Evolutionary conservation across 2,329 filamentous ascomycete genomes (phyloP).

Genomic region (Hirsutella minnesotensis): DNA sequence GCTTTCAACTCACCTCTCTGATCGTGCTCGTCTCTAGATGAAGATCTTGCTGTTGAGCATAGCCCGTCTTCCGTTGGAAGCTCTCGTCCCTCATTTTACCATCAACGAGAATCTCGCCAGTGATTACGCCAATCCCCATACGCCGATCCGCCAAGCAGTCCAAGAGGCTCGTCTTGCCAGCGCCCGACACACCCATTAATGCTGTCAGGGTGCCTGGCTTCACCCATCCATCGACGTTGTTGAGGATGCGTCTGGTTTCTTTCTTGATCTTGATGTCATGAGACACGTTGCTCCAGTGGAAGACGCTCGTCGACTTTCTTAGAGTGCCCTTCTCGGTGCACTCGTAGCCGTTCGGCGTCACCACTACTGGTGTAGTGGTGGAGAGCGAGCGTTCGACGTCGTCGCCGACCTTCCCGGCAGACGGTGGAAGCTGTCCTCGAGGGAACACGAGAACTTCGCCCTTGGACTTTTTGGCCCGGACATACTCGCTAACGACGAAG

Average conservation of each 20-base stretch:
- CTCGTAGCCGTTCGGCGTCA: too few species aligned
- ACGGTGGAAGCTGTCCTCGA: constrained; percentile 18
- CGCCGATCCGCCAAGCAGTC: constrained; percentile 49
- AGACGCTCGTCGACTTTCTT: background rate
- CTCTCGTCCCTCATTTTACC: constrained; percentile 53
- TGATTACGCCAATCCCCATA: background rate
- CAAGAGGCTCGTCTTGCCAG: constrained; percentile 55
- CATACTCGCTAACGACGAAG: constrained; percentile 35
- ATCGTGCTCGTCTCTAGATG: constrained; percentile 32
- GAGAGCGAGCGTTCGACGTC: background rate
- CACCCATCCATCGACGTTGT: constrained; percentile 63
- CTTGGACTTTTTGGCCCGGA: constrained; percentile 40
- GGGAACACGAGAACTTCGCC: constrained; percentile 50
- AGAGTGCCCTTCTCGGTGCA: too few species aligned
- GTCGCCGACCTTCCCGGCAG: background rate
- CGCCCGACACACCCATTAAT: constrained; percentile 43
- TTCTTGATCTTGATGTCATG: constrained; percentile 41
- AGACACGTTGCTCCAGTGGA: background rate
- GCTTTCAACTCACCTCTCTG: constrained; percentile 20
- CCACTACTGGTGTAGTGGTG: background rate
- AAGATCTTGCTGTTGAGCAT: constrained; percentile 57
- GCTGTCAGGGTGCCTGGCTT: constrained; percentile 63
- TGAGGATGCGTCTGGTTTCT: constrained; percentile 52
- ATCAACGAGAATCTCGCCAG: constrained; percentile 38
- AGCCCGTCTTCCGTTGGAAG: constrained; percentile 61